phyloP scores from a whole-genome alignment of 2,329 filamentous ascomycete species.

The Rhynchosporium secalis region DNA sequence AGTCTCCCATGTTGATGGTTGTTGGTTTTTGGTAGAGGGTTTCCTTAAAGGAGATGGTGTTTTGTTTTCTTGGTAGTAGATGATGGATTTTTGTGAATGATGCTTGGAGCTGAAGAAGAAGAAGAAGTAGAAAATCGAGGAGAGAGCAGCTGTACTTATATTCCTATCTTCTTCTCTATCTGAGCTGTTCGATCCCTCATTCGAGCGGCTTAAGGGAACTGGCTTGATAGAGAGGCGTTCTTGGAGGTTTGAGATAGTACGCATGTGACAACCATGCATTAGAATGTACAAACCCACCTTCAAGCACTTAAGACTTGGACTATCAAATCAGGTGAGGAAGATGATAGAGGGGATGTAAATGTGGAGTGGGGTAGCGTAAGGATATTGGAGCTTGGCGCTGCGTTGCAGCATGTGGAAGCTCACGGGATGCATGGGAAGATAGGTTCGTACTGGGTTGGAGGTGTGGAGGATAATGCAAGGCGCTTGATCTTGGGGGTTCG shows the following conservation, averaged over 20 bases:
- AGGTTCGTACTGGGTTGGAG: neutral
- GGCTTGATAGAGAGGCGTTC: neutral
- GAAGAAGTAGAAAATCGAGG: neutral
- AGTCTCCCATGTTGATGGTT: constrained; percentile 10
- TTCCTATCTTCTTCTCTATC: neutral
- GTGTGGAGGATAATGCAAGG: neutral
- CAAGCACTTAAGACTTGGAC: neutral
- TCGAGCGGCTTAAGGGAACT: no score
- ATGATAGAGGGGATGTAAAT: neutral
- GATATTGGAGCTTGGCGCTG: neutral
- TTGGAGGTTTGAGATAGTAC: neutral
- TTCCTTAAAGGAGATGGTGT: neutral
- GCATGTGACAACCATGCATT: neutral
- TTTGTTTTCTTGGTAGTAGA: neutral
- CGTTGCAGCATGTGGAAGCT: neutral
- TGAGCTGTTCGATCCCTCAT: no score
- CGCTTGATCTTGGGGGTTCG: no score
- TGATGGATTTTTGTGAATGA: neutral
- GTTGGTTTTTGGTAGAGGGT: neutral
- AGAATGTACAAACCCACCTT: constrained; percentile 4
- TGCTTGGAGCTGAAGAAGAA: neutral
- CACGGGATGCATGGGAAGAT: neutral
- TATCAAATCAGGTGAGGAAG: neutral
- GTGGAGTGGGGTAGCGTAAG: neutral
- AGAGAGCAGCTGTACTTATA: constrained; percentile 6